phyloP scores from a whole-genome alignment of 805 yeast species.

The Candida fluviatilis region DNA sequence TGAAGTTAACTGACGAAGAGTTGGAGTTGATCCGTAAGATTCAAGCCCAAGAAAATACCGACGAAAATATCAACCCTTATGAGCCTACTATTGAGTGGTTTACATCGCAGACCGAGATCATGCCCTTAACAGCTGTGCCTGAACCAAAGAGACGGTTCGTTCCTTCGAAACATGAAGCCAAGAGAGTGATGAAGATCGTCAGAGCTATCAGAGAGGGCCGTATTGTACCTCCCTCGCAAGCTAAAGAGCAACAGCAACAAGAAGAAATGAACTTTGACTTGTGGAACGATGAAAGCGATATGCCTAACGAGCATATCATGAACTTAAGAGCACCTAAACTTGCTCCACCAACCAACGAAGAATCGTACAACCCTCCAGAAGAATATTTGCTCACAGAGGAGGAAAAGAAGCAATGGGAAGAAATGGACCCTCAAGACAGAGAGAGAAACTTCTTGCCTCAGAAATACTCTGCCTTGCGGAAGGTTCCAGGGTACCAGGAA shows the following conservation, averaged over 20 bases:
- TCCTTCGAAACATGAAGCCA: constrained; percentile 96
- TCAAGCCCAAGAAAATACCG: constrained; percentile 81
- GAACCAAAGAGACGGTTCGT: constrained; percentile 97
- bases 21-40: constrained; percentile 82
- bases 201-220: constrained; percentile 95
- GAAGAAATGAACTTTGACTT: constrained; percentile 61
- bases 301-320: constrained; percentile 75
- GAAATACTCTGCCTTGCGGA: constrained; percentile 76
- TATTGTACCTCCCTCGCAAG: constrained; percentile 69
- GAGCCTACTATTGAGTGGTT: constrained; percentile 97
- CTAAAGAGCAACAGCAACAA: constrained; percentile 48
- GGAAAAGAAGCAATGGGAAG: constrained; percentile 69
- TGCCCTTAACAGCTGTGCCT: constrained; percentile 91
- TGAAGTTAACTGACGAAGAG: constrained; percentile 84
- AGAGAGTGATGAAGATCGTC: constrained; percentile 93
- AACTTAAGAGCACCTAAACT: constrained; percentile 91
- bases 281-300: constrained; percentile 64
- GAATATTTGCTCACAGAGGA: constrained; percentile 83
- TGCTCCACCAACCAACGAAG: constrained; percentile 95
- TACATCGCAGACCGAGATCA: constrained; percentile 73
- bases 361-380: constrained; percentile 95
- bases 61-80: constrained; percentile 77
- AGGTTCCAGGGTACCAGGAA: constrained; percentile 90
- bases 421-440: constrained; percentile 69
- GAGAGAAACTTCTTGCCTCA: constrained; percentile 78